Conservation (phyloP, 1,284 basidiomycete genomes). For the Marasmius sp. region DNA sequence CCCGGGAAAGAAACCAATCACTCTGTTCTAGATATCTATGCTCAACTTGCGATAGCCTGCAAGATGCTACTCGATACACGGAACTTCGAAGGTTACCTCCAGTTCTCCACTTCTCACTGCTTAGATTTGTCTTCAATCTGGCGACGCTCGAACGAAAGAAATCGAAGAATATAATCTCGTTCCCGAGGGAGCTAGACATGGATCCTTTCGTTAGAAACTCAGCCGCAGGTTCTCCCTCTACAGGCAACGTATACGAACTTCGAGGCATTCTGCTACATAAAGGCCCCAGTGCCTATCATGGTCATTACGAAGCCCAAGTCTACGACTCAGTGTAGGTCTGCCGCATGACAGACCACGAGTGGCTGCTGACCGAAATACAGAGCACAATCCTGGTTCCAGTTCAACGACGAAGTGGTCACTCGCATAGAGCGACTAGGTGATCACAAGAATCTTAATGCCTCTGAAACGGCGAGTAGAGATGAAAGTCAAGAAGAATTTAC, state of each 20-base stretch:
- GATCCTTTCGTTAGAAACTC: slow-evolving; percentile 47
- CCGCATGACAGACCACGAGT: neutral
- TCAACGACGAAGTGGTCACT: slow-evolving; percentile 82
- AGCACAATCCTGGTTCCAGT: slow-evolving; percentile 80
- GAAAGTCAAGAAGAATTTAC: neutral
- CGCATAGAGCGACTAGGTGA: slow-evolving; percentile 55
- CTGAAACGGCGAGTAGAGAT: slow-evolving; percentile 17
- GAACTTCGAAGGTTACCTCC: slow-evolving; percentile 73
- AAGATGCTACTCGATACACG: slow-evolving; percentile 77
- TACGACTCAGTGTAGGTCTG: slow-evolving; percentile 68
- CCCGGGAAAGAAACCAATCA: neutral
- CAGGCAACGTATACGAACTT: slow-evolving; percentile 65
- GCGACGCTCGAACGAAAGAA: slow-evolving; percentile 78
- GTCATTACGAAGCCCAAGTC: slow-evolving; percentile 90
- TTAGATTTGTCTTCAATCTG: slow-evolving; percentile 88
- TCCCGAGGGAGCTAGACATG: slow-evolving; percentile 79
- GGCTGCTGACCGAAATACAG: slow-evolving; percentile 34
- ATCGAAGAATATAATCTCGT: slow-evolving; percentile 74
- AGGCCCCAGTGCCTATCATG: slow-evolving; percentile 85
- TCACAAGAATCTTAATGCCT: slow-evolving; percentile 23
- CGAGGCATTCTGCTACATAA: slow-evolving; percentile 84
- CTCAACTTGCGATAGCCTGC: slow-evolving; percentile 64
- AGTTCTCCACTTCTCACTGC: slow-evolving; percentile 83
- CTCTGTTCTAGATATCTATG: slow-evolving; percentile 67
- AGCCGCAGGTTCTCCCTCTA: slow-evolving; percentile 9